Conservation (phyloP, 495 filamentous ascomycete species). For the Daldinia grandis region DNA sequence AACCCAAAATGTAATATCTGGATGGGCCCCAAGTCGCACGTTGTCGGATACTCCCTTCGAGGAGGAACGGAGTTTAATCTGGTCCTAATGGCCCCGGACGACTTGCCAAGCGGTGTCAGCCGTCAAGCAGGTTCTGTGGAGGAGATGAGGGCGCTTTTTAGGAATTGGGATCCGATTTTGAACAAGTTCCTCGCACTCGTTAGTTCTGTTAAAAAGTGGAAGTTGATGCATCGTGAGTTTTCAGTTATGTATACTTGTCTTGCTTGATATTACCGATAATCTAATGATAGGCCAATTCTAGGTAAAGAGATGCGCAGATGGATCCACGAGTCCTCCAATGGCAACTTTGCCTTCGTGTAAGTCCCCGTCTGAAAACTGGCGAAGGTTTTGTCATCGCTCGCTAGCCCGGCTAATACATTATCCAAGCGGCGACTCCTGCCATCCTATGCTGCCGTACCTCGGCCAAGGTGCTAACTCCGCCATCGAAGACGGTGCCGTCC, state of each 20-base stretch:
- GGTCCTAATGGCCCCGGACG: slow-evolving; percentile 59
- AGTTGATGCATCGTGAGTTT: slow-evolving; percentile 47
- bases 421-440: slow-evolving; percentile 61
- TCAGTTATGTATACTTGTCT: not conserved
- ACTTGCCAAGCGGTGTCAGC: slow-evolving; percentile 51
- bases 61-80: slow-evolving; percentile 62
- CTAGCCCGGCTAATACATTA: not conserved
- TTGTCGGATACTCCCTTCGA: slow-evolving; percentile 62
- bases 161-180: slow-evolving; percentile 57
- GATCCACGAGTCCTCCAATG: slow-evolving; percentile 29
- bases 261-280: not conserved
- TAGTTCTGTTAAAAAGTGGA: slow-evolving; percentile 48
- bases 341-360: slow-evolving; percentile 43
- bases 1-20: slow-evolving; percentile 69
- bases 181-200: slow-evolving; percentile 38
- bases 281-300: slow-evolving; percentile 19
- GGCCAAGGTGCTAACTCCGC: slow-evolving; percentile 59
- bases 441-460: slow-evolving; percentile 67
- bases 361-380: not conserved
- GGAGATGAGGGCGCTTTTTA: slow-evolving; percentile 57
- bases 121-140: slow-evolving; percentile 49
- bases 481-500: slow-evolving; percentile 57
- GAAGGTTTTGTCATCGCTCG: not conserved
- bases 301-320: slow-evolving; percentile 44
- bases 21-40: slow-evolving; percentile 67